Evolutionary conservation across 495 filamentous ascomycete species (phyloP).

Genomic region (Penicillium lagena): DNA sequence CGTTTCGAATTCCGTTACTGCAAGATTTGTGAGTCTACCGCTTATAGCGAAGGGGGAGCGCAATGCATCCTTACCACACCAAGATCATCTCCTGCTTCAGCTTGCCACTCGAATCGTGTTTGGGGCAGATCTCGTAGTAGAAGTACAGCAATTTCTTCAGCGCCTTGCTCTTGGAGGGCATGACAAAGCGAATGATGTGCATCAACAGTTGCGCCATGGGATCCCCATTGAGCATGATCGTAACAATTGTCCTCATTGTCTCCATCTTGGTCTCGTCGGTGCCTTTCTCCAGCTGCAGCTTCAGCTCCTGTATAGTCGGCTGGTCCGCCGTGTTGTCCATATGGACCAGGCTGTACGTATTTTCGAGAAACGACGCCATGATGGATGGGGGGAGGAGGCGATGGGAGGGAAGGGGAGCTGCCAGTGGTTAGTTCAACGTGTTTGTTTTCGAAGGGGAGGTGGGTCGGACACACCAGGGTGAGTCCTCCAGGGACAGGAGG

Average conservation of each 20-base stretch:
- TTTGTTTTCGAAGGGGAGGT: no score
- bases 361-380: slow-evolving; percentile 94
- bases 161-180: slow-evolving; percentile 94
- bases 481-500: slow-evolving; percentile 21
- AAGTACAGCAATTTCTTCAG: slow-evolving; percentile 98
- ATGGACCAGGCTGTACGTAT: slow-evolving; percentile 90
- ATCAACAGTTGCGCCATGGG: slow-evolving; percentile 92
- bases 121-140: slow-evolving; percentile 98
- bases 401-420: slow-evolving; percentile 28
- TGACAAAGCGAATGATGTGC: slow-evolving; percentile 99
- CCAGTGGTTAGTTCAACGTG: slow-evolving; percentile 26
- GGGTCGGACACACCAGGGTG: slow-evolving; percentile 14
- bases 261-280: slow-evolving; percentile 95
- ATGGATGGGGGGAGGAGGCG: slow-evolving; percentile 32
- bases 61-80: slow-evolving; percentile 68
- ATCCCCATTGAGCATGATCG: slow-evolving; percentile 96
- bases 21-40: slow-evolving; percentile 13
- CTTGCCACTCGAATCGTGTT: slow-evolving; percentile 84
- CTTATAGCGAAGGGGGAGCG: neutral
- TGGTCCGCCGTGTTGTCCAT: slow-evolving; percentile 92
- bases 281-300: slow-evolving; percentile 93
- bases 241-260: slow-evolving; percentile 96
- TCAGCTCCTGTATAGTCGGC: slow-evolving; percentile 83
- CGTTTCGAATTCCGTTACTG: slow-evolving; percentile 96
- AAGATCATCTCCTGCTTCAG: slow-evolving; percentile 99